Conservation (phyloP, 164 flowering plant species). For the Kingdonia uniflora region DNA sequence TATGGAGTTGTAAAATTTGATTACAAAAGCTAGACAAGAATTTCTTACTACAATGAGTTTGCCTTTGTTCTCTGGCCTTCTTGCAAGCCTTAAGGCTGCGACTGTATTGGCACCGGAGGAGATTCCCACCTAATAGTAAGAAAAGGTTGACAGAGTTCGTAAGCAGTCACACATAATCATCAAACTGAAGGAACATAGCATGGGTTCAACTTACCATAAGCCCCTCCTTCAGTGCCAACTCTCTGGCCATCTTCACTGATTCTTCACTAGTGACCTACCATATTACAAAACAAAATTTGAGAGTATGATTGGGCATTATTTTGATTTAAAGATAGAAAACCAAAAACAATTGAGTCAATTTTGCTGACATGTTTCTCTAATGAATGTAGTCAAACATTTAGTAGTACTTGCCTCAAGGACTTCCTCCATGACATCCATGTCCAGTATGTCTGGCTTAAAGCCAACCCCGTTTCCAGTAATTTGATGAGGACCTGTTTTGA, state of each 20-base stretch:
- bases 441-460: conserved; percentile 88
- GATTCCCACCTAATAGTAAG: conserved; percentile 61
- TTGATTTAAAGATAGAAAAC: neutral
- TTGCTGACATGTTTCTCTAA: too few species aligned
- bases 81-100: conserved; percentile 85
- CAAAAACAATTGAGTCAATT: too few species aligned
- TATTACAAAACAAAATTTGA: neutral
- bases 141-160: neutral
- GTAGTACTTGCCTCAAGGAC: conserved; percentile 57
- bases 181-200: neutral
- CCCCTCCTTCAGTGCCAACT: conserved; percentile 87
- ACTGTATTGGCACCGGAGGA: conserved; percentile 96
- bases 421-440: conserved; percentile 95
- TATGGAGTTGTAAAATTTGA: too few species aligned
- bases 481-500: conserved; percentile 67
- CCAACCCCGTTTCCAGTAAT: conserved; percentile 96
- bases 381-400: too few species aligned
- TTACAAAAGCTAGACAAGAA: neutral
- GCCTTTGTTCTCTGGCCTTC: conserved; percentile 92
- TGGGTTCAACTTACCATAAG: conserved; percentile 47
- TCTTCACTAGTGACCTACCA: conserved; percentile 81
- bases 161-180: neutral
- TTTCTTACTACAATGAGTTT: conserved; percentile 89
- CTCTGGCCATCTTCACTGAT: conserved; percentile 87
- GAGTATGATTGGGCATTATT: neutral